A percentile compares a stretch with the other conserved stretches of the same genome.
Evolutionary conservation across 495 filamentous ascomycete species (phyloP).

Genomic region (Chaetomidium leptoderma): DNA sequence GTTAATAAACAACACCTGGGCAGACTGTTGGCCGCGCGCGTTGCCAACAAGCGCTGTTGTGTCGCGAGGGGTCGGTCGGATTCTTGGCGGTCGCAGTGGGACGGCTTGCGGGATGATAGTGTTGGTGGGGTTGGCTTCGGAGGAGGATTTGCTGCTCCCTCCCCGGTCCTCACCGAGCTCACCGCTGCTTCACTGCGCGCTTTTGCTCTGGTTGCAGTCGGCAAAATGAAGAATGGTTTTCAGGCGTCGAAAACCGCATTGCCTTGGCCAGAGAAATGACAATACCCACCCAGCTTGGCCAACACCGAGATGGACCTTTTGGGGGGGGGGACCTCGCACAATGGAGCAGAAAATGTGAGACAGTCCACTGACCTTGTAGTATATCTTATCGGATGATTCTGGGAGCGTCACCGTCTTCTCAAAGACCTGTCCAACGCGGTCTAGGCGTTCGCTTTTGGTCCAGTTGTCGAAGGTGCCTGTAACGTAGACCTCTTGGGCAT

Average conservation of each 20-base stretch:
- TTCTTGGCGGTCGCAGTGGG: not conserved
- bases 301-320: too few relatives aligned
- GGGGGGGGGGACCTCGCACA: not conserved
- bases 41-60: not conserved
- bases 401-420: slow-evolving; percentile 73
- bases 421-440: slow-evolving; percentile 65
- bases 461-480: slow-evolving; percentile 96
- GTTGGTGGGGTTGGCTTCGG: slow-evolving; percentile 2
- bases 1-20: not conserved
- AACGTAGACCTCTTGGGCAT: slow-evolving; percentile 82
- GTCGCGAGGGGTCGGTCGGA: not conserved
- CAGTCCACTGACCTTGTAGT: slow-evolving; percentile 69
- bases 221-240: not conserved
- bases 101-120: not conserved
- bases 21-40: not conserved
- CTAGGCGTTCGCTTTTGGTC: slow-evolving; percentile 75
- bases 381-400: slow-evolving; percentile 58
- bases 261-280: too few relatives aligned
- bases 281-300: too few relatives aligned
- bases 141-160: not conserved
- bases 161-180: slow-evolving; percentile 12
- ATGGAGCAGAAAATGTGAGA: slow-evolving; percentile 21
- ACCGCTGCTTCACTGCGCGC: slow-evolving; percentile 8
- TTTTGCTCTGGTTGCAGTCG: not conserved
- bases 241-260: too few relatives aligned